Conservation (phyloP, 2,329 filamentous ascomycete genomes). For the Sporothrix curviconia region DNA sequence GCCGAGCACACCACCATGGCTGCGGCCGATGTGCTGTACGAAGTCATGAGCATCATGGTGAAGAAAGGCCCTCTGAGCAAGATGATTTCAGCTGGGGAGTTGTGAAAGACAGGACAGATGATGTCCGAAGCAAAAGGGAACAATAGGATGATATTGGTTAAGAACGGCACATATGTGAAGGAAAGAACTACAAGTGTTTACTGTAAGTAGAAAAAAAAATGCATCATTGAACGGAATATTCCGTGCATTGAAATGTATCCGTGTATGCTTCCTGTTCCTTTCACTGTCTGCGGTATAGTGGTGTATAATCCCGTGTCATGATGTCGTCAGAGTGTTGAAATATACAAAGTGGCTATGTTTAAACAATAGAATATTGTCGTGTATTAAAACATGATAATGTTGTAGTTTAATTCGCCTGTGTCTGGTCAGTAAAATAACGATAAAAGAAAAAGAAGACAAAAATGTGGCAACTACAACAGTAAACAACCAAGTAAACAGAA, state of each 20-base stretch:
- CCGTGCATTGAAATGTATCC: too few species aligned
- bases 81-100: background rate
- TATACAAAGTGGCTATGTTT: too few species aligned
- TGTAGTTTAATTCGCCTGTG: conserved; percentile 11
- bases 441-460: too few species aligned
- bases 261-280: too few species aligned
- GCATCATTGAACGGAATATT: too few species aligned
- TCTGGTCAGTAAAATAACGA: background rate
- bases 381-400: conserved; percentile 12
- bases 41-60: conserved; percentile 77
- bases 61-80: conserved; percentile 65
- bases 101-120: too few species aligned
- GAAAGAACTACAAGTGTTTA: background rate
- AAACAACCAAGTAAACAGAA: background rate
- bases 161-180: background rate
- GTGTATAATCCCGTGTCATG: too few species aligned
- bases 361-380: background rate
- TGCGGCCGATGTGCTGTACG: conserved; percentile 63
- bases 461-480: too few species aligned
- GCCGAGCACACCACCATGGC: conserved; percentile 70
- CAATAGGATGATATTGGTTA: background rate
- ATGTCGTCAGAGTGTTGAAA: too few species aligned
- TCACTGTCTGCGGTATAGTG: too few species aligned
- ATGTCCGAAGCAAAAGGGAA: too few species aligned
- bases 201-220: too few species aligned